Percentiles rank a stretch among this genome's conserved stretches.
phyloP scores from a whole-genome alignment of 2,329 filamentous ascomycete species.

The Ceratocystis cubensis region DNA sequence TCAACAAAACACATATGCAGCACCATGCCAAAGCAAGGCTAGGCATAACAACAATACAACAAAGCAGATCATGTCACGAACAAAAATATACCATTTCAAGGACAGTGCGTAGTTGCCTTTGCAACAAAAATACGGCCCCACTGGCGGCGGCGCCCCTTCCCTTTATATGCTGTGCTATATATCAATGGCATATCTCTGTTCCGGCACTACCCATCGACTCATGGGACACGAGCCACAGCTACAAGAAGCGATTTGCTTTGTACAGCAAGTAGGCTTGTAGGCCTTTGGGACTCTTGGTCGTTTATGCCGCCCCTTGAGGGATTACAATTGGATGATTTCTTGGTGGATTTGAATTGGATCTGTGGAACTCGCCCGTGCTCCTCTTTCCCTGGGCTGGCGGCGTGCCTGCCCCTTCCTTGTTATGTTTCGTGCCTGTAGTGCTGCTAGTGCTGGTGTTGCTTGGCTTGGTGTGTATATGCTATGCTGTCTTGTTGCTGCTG shows the following conservation, averaged over 20 bases:
- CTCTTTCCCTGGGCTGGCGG: background rate
- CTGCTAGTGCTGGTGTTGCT: too few relatives aligned
- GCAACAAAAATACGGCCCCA: conserved; percentile 2
- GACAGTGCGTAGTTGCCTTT: conserved; percentile 9
- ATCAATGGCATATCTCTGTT: too few relatives aligned
- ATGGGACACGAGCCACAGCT: too few relatives aligned
- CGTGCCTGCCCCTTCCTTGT: conserved; percentile 9
- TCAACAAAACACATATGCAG: too few relatives aligned
- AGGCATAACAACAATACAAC: background rate
- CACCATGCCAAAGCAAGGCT: too few relatives aligned
- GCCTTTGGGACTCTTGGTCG: background rate
- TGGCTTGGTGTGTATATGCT: too few relatives aligned
- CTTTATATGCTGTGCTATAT: background rate
- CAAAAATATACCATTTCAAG: background rate
- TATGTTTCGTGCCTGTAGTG: background rate
- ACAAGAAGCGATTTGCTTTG: too few relatives aligned
- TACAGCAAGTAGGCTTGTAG: too few relatives aligned
- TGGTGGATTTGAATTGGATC: conserved; percentile 7
- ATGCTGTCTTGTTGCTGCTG: too few relatives aligned
- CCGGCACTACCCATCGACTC: too few relatives aligned
- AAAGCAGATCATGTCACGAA: background rate
- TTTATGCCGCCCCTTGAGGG: background rate
- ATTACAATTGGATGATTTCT: conserved; percentile 12
- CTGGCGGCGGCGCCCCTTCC: conserved; percentile 6
- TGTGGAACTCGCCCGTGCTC: conserved; percentile 18